These are phyloP conservation scores for Fusarium domesticum DNA, from an alignment of 2,329 filamentous ascomycete species.

Conservation along the genomic window DNA sequence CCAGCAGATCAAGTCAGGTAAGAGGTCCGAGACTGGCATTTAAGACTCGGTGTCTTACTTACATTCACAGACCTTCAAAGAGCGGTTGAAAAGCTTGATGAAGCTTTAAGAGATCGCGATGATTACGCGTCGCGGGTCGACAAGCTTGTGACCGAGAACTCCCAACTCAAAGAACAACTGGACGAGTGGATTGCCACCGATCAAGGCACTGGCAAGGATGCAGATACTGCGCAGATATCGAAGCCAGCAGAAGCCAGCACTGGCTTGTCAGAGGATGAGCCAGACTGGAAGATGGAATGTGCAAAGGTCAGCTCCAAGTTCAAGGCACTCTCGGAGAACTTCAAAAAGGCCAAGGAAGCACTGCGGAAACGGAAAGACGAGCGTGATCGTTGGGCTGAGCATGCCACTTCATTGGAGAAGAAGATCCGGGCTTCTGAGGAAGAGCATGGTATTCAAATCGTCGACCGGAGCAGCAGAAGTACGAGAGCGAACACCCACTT, in stretches of 20 bases:
- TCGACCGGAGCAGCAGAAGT: constrained; percentile 18
- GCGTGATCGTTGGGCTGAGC: constrained; percentile 44
- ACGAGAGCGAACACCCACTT: constrained; percentile 10
- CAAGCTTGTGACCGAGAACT: constrained; percentile 20
- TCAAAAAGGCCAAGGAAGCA: constrained; percentile 40
- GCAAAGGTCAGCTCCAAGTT: constrained; percentile 40
- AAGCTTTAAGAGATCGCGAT: constrained; percentile 19
- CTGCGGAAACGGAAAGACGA: constrained; percentile 42
- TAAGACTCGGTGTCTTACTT: not conserved
- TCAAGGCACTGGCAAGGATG: constrained; percentile 4
- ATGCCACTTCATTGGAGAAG: constrained; percentile 42
- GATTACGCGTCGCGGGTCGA: constrained; percentile 8
- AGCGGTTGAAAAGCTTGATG: constrained; percentile 41
- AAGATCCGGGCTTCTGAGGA: constrained; percentile 44
- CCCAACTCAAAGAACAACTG: constrained; percentile 17
- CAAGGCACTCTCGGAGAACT: constrained; percentile 39
- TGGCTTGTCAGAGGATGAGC: constrained; percentile 8
- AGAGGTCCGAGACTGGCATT: not conserved
- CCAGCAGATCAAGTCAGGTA: constrained; percentile 37
- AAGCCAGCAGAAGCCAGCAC: not conserved
- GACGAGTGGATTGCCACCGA: not conserved
- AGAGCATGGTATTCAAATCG: constrained; percentile 34
- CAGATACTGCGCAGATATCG: not conserved
- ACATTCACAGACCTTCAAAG: constrained; percentile 33
- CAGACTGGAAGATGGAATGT: constrained; percentile 34